Percentiles rank a stretch among this genome's conserved stretches.
These are phyloP conservation scores for Helotiales sp. DNA, from an alignment of 2,329 filamentous ascomycete species.

Conservation along the genomic window DNA sequence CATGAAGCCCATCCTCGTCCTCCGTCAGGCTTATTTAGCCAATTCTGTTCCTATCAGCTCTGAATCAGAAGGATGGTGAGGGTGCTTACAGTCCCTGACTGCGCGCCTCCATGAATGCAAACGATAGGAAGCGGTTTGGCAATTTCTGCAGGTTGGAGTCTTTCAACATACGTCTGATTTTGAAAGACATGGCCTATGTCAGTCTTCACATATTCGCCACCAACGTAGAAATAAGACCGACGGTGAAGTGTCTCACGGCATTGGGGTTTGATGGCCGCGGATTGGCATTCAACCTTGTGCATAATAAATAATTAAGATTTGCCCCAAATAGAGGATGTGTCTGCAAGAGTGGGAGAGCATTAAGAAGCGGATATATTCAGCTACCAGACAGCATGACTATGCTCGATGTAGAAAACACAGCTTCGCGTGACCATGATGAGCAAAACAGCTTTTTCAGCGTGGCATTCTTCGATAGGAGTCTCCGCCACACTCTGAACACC, in stretches of 20 bases:
- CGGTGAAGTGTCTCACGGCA: background rate
- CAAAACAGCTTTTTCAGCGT: too few relatives aligned
- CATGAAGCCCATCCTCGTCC: constrained; percentile 47
- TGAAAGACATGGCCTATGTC: constrained; percentile 12
- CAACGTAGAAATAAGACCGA: constrained; percentile 28
- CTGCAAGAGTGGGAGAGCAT: background rate
- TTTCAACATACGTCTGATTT: constrained; percentile 56
- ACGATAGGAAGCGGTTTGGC: constrained; percentile 26
- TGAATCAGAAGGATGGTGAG: too few relatives aligned
- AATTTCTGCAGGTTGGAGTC: constrained; percentile 37
- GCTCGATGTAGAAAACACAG: too few relatives aligned
- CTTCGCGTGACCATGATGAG: too few relatives aligned
- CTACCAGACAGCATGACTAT: too few relatives aligned
- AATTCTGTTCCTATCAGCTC: constrained; percentile 36
- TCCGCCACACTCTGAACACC: too few relatives aligned
- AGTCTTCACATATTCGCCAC: constrained; percentile 26
- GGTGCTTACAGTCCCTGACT: constrained; percentile 30
- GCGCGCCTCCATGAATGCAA: constrained; percentile 29
- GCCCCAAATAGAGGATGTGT: too few relatives aligned
- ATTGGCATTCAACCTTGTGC: background rate
- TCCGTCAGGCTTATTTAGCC: constrained; percentile 49
- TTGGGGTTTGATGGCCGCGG: background rate
- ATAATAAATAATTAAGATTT: too few relatives aligned
- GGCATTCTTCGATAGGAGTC: too few relatives aligned
- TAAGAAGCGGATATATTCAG: background rate